Evolutionary conservation across 1,284 basidiomycete genomes (phyloP).

Genomic region (Moesziomyces antarcticus): DNA sequence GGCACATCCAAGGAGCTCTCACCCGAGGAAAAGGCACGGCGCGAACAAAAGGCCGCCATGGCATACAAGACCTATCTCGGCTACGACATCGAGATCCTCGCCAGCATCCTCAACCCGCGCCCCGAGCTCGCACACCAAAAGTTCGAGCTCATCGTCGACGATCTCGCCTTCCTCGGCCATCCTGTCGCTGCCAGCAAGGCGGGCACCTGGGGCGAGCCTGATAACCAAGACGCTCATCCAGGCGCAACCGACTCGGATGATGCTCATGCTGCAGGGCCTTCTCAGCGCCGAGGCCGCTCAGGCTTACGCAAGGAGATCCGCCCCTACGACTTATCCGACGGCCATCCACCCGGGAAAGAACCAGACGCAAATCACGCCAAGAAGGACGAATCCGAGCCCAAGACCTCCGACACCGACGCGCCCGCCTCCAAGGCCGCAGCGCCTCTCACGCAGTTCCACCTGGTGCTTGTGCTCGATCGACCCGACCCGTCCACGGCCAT

Average conservation of each 20-base stretch:
- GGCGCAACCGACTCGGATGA: neutral
- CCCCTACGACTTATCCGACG: slow-evolving; percentile 25
- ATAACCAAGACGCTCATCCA: slow-evolving; percentile 2
- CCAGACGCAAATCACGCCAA: neutral
- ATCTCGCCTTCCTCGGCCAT: slow-evolving; percentile 93
- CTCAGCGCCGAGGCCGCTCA: slow-evolving; percentile 29
- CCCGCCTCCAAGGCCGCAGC: slow-evolving; percentile 8
- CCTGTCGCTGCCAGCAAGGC: slow-evolving; percentile 80
- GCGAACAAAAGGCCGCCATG: slow-evolving; percentile 38
- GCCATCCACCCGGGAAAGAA: neutral
- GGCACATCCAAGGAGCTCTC: slow-evolving; percentile 43
- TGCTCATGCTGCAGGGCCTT: slow-evolving; percentile 1
- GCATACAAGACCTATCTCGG: slow-evolving; percentile 76
- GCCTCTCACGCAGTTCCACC: slow-evolving; percentile 57
- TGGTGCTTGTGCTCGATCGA: slow-evolving; percentile 64
- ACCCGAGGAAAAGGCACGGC: slow-evolving; percentile 35
- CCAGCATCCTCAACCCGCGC: slow-evolving; percentile 81
- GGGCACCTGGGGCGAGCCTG: slow-evolving; percentile 26
- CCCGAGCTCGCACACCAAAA: slow-evolving; percentile 88
- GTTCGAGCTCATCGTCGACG: slow-evolving; percentile 91
- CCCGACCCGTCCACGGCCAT: slow-evolving; percentile 56
- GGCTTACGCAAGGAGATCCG: slow-evolving; percentile 43
- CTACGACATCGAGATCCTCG: slow-evolving; percentile 83
- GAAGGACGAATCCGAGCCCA: neutral
- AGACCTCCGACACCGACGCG: slow-evolving; percentile 4